A percentile compares a stretch with the other conserved stretches of the same genome.
Evolutionary conservation across 2,329 filamentous ascomycete genomes (phyloP).

Genomic region (Penicillium sp.): DNA sequence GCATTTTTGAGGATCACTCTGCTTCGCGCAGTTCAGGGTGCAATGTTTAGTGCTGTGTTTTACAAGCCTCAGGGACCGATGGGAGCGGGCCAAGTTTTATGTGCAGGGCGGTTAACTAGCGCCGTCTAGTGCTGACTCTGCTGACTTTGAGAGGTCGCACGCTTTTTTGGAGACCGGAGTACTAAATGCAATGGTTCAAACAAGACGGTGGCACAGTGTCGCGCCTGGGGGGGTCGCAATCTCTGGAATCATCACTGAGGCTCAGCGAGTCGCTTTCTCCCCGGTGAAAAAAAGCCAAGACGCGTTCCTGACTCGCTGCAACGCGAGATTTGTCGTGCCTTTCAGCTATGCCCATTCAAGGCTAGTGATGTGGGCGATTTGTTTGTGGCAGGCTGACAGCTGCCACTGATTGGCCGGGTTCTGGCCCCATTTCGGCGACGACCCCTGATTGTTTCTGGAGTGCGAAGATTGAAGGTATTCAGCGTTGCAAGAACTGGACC

Average conservation of each 20-base stretch:
- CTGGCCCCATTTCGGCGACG: neutral
- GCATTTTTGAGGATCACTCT: neutral
- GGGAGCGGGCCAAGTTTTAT: neutral
- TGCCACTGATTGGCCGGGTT: neutral
- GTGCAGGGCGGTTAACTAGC: neutral
- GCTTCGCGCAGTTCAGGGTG: neutral
- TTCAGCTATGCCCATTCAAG: neutral
- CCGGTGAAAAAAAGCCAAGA: neutral
- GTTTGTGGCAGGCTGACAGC: neutral
- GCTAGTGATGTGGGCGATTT: neutral
- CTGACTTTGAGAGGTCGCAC: too few relatives aligned
- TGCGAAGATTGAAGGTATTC: neutral
- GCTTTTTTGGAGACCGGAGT: too few relatives aligned
- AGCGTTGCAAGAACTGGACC: neutral
- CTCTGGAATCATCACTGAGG: neutral
- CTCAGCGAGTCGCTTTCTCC: neutral
- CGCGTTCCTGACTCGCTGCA: neutral
- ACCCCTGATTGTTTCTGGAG: neutral
- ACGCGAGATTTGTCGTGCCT: neutral
- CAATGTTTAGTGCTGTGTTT: neutral
- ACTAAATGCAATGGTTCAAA: too few relatives aligned
- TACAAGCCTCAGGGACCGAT: neutral
- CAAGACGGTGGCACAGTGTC: too few relatives aligned
- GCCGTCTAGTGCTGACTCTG: too few relatives aligned
- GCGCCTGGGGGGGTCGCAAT: too few relatives aligned